These are phyloP conservation scores for Microsporum audouinii DNA, from an alignment of 2,329 filamentous ascomycete genomes.

Conservation along the genomic window DNA sequence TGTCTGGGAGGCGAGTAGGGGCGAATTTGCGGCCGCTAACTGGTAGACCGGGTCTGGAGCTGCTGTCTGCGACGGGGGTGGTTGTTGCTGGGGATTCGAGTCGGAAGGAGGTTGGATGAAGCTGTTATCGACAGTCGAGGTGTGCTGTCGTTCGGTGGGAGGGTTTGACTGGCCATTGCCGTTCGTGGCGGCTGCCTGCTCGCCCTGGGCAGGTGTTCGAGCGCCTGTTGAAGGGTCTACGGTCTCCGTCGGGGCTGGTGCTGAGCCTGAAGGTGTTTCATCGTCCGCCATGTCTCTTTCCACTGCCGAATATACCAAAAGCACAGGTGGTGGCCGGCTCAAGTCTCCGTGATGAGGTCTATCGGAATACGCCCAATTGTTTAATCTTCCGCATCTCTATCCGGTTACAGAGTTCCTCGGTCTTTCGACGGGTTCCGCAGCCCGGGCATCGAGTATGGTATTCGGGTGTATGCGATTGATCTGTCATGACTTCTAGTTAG, in stretches of 20 bases:
- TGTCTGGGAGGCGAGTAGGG: constrained; percentile 16
- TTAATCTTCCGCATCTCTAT: constrained; percentile 2
- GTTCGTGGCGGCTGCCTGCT: neutral
- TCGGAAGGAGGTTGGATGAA: neutral
- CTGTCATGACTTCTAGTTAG: neutral
- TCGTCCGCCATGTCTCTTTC: neutral
- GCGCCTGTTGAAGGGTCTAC: neutral
- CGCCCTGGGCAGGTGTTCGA: neutral
- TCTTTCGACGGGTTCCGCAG: neutral
- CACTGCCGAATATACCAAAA: too few species aligned
- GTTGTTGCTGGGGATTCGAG: neutral
- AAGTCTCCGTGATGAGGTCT: neutral
- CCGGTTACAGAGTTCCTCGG: neutral
- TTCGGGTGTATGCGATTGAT: neutral
- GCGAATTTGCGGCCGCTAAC: neutral
- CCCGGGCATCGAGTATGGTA: neutral
- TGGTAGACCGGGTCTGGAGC: neutral
- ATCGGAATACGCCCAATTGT: neutral
- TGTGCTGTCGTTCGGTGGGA: neutral
- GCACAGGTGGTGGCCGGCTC: neutral
- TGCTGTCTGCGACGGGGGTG: neutral
- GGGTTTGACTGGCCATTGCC: neutral
- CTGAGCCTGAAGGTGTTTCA: neutral
- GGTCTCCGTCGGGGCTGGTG: neutral
- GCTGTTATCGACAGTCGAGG: neutral